Conservation (phyloP, 495 filamentous ascomycete species). For the Letharia columbiana region DNA sequence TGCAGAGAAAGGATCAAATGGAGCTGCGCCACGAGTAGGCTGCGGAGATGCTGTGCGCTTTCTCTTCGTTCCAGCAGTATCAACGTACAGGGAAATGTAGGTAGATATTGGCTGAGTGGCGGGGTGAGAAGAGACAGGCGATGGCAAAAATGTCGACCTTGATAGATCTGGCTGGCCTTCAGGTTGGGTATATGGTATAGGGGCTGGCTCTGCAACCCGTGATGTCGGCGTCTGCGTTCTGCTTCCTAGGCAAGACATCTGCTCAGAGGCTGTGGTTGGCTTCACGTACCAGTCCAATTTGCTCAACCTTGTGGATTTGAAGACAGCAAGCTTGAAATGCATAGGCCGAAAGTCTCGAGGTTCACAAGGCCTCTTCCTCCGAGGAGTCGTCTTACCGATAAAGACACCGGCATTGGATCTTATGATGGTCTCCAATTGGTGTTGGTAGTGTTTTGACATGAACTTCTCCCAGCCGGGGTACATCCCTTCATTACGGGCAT, state of each 20-base stretch:
- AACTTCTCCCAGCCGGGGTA: slow-evolving; percentile 2
- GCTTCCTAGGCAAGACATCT: neutral
- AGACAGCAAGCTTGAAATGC: slow-evolving; percentile 12
- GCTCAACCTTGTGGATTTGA: slow-evolving; percentile 11
- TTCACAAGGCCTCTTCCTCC: slow-evolving; percentile 14
- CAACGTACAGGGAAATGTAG: neutral
- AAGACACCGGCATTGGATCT: slow-evolving; percentile 13
- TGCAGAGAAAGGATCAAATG: neutral
- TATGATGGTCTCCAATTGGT: slow-evolving; percentile 15
- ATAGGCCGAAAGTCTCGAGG: slow-evolving; percentile 10
- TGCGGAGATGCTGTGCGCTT: slow-evolving; percentile 10
- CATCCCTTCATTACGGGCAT: neutral
- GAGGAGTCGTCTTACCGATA: slow-evolving; percentile 13
- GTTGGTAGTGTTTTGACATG: slow-evolving; percentile 15
- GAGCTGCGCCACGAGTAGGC: neutral
- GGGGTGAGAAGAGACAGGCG: neutral
- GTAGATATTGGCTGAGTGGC: neutral
- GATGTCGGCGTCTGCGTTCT: neutral
- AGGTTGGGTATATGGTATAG: neutral
- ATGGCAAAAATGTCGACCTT: neutral
- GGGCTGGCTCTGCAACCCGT: neutral
- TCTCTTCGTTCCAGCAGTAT: slow-evolving; percentile 3
- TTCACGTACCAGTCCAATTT: slow-evolving; percentile 4
- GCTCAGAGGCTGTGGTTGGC: neutral
- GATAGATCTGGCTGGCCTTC: neutral